phyloP scores from a whole-genome alignment of 1,284 basidiomycete genomes.

The Cryptococcus wingfieldii region DNA sequence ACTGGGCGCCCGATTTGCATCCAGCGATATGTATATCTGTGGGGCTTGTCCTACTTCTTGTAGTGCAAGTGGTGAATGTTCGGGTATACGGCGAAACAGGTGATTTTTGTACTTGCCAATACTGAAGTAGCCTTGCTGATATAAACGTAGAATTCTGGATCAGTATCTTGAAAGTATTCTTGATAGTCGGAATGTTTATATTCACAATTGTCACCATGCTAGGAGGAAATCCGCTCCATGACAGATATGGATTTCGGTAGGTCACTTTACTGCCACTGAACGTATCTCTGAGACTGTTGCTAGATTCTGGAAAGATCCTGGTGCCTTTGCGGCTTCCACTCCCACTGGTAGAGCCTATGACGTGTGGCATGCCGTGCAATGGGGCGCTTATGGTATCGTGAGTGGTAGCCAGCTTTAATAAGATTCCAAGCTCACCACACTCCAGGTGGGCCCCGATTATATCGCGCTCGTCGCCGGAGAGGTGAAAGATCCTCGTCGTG shows the following conservation, averaged over 20 bases:
- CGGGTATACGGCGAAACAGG: no score
- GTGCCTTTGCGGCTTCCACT: constrained; percentile 22
- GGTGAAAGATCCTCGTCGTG: constrained; percentile 29
- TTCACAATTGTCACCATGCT: constrained; percentile 41
- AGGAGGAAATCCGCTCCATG: constrained; percentile 32
- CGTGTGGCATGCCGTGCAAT: constrained; percentile 29
- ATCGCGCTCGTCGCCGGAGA: constrained; percentile 28
- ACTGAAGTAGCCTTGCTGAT: no score
- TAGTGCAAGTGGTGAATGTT: no score
- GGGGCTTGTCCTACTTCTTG: constrained; percentile 15
- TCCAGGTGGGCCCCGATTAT: constrained; percentile 29
- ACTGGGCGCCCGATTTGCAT: constrained; percentile 14
- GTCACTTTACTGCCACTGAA: no score
- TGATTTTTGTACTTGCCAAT: no score
- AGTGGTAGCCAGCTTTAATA: constrained; percentile 2
- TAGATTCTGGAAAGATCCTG: constrained; percentile 37
- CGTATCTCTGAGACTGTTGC: no score
- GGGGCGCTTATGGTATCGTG: constrained; percentile 29
- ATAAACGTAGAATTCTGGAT: no score
- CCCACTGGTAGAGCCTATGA: constrained; percentile 25
- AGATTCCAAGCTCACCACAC: neutral
- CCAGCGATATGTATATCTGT: constrained; percentile 31
- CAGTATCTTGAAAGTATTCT: constrained; percentile 18
- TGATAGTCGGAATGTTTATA: constrained; percentile 32
- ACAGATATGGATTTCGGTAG: constrained; percentile 28